Evolutionary conservation across 1,139 yeast species (phyloP), one percentile per base, ranked within the genome.

Genomic region (Zhuliangozyma parablackwelliae): DNA sequence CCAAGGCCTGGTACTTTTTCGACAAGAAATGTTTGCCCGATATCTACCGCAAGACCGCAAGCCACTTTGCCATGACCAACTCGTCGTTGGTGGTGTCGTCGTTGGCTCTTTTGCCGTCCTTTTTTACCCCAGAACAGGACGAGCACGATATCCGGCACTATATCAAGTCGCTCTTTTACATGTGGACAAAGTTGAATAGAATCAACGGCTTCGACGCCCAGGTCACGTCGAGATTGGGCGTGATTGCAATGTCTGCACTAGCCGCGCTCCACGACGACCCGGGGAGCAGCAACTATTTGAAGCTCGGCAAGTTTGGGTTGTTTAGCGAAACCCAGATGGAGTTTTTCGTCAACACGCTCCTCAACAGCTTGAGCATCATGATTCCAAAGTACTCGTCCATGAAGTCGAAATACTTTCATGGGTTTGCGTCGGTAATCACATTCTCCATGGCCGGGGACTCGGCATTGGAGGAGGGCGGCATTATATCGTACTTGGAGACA

Each of bases 111-210:
- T 58, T 82, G 23, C 92, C 92, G 0, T 46, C 53, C 6, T 40
- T 48, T 1, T 56, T 58, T 32, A 60, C 60, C 7, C 36, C 44
- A 3, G 56, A 51, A 2, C 46, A 47, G 12, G 58, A 60, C 32
- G 51, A 57, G 13, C 42, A 55, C 25, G 82, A 77, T 51, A 64
- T 70, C 5, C 69, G 82, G 39, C 64, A 76, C 44, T 81, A 80
- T 47, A 52, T 82, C 11, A 79, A 90, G 0, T 64, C 89, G 1
- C 56, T 87, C 12, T 87, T 86, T 49, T 80, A 85, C 48, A 61
- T 87, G 38, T 89, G 97, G 96, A 54, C 72, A 4, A 74, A 82
- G 29, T 68, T 80, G 10, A 69, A 75, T 33, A 72, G 78, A 32
- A 72, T 78, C 10, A 66, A 78, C 3, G 75, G 76, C 10, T 73